phyloP scores from a whole-genome alignment of 345 rosid genomes.

The Geranium brycei region DNA sequence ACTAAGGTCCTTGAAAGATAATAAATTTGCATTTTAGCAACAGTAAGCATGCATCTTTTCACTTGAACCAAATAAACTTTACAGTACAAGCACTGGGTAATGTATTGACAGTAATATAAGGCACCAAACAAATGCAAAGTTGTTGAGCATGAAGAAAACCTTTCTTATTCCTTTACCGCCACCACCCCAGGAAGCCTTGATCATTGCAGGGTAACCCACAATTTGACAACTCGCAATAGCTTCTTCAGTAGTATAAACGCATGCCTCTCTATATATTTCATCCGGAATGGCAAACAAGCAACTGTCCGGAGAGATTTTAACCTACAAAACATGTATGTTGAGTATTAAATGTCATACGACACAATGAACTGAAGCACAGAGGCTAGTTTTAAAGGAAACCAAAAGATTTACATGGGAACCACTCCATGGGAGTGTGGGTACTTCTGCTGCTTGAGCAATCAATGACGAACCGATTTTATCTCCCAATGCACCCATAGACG shows the following conservation, averaged over 20 bases:
- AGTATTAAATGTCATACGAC: conserved; percentile 12
- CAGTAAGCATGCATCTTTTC: background rate
- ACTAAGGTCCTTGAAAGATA: background rate
- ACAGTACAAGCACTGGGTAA: background rate
- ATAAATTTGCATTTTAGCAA: background rate
- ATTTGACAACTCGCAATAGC: conserved; percentile 95
- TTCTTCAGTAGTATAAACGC: conserved; percentile 95
- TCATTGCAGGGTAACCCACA: conserved; percentile 99
- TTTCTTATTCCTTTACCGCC: conserved; percentile 99
- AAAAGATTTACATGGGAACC: conserved; percentile 69
- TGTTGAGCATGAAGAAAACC: conserved; percentile 33
- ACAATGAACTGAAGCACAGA: conserved; percentile 1
- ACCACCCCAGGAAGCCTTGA: conserved; percentile 99
- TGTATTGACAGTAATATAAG: conserved; percentile 4
- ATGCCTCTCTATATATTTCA: conserved; percentile 80
- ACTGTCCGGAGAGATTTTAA: conserved; percentile 62
- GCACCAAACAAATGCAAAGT: conserved; percentile 3
- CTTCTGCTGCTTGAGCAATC: conserved; percentile 99
- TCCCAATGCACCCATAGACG: conserved; percentile 93
- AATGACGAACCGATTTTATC: conserved; percentile 98
- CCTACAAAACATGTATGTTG: conserved; percentile 30
- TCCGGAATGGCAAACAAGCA: conserved; percentile 77
- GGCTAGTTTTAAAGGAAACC: background rate
- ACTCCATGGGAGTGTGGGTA: conserved; percentile 99
- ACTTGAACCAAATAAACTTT: background rate